Conservation (phyloP, 495 filamentous ascomycete species). For the Lepraria neglecta region DNA sequence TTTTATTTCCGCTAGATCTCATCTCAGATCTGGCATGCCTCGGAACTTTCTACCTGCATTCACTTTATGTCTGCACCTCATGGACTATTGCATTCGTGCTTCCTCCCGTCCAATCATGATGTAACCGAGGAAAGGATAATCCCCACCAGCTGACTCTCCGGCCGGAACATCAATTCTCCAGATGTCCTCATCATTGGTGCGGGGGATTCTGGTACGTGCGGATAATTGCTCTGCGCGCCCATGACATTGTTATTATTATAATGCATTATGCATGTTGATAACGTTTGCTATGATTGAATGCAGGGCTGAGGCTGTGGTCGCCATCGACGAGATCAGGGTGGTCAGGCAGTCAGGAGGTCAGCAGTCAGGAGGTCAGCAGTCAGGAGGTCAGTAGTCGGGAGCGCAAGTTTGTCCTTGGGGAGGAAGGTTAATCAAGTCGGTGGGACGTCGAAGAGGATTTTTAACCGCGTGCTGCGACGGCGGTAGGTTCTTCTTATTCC, state of each 20-base stretch:
- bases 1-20: no score
- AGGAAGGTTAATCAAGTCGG: conserved; percentile 49
- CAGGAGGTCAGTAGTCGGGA: conserved; percentile 46
- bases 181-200: conserved; percentile 41
- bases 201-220: conserved; percentile 39
- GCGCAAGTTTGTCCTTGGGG: conserved; percentile 50
- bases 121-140: neutral
- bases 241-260: neutral
- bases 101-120: neutral
- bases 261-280: conserved; percentile 34
- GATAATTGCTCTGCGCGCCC: neutral
- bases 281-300: no score
- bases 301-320: conserved; percentile 29
- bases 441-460: conserved; percentile 52
- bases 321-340: conserved; percentile 50
- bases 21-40: neutral
- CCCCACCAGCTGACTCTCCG: conserved; percentile 13
- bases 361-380: conserved; percentile 21
- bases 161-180: conserved; percentile 29
- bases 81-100: no score
- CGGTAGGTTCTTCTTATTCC: conserved; percentile 28
- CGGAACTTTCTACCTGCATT: neutral
- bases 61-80: neutral
- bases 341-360: conserved; percentile 13
- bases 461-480: conserved; percentile 52